A percentile compares a stretch with the other conserved stretches of the same genome.
phyloP scores from a whole-genome alignment of 2,329 filamentous ascomycete genomes.

The Diaporthe nobilis region DNA sequence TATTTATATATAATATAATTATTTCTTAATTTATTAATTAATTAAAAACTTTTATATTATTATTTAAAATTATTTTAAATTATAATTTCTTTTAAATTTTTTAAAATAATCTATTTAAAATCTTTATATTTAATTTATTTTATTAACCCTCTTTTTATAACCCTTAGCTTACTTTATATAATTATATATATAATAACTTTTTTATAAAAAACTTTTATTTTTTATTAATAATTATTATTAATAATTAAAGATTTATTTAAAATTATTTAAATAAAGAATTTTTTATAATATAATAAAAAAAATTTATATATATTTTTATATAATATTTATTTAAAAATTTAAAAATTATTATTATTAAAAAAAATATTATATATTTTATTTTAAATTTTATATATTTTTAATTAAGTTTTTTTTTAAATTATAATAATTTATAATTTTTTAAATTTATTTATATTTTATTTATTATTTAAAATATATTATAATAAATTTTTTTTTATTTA shows the following conservation, averaged over 20 bases:
- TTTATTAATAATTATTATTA: neutral
- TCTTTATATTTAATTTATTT: neutral
- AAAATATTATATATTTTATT: neutral
- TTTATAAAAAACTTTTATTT: neutral
- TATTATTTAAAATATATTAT: neutral
- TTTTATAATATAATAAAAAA: fast-evolving
- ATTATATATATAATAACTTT: neutral
- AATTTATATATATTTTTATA: neutral
- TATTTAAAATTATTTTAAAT: neutral
- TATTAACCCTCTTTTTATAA: neutral
- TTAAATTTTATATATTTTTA: neutral
- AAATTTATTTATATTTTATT: neutral
- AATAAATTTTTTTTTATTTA: neutral
- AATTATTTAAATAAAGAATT: neutral
- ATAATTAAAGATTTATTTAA: neutral
- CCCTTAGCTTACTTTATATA: no score
- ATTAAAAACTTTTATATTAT: neutral
- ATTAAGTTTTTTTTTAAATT: neutral
- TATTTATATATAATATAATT: no score
- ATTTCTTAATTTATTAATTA: no score
- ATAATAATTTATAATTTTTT: neutral
- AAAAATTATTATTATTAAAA: neutral
- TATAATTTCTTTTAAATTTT: neutral
- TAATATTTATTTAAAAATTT: neutral
- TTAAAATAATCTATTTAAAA: neutral